Conservation (phyloP, 1,284 basidiomycete species). For the Austroboletus niveus region DNA sequence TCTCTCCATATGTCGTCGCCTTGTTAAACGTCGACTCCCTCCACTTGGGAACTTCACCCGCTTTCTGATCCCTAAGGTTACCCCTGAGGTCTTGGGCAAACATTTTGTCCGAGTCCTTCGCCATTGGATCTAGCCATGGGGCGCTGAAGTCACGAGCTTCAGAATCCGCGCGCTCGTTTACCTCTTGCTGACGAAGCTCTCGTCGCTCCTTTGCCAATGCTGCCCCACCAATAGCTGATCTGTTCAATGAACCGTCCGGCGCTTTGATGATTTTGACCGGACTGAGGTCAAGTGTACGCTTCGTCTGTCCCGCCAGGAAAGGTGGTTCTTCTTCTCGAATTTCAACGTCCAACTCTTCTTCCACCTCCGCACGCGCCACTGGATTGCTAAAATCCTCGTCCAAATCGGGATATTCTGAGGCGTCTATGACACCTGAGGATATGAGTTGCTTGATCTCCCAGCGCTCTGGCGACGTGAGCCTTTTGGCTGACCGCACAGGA, state of each 20-base stretch:
- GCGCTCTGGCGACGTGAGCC: slow-evolving; percentile 93
- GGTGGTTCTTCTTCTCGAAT: slow-evolving; percentile 96
- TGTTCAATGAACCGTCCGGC: slow-evolving; percentile 91
- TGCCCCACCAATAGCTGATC: slow-evolving; percentile 92
- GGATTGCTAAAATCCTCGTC: slow-evolving; percentile 87
- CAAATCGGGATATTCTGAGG: slow-evolving; percentile 94
- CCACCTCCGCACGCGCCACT: slow-evolving; percentile 79
- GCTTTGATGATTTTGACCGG: slow-evolving; percentile 98
- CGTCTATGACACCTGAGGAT: slow-evolving; percentile 89
- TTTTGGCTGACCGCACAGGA: slow-evolving; percentile 76
- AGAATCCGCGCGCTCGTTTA: slow-evolving; percentile 91
- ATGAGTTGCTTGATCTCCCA: slow-evolving; percentile 99
- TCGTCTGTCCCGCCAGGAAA: slow-evolving; percentile 95
- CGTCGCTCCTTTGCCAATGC: slow-evolving; percentile 93
- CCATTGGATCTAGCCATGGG: slow-evolving; percentile 99
- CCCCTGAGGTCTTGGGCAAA: slow-evolving; percentile 95
- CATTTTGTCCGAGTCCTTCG: slow-evolving; percentile 78
- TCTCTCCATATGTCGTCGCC: slow-evolving; percentile 93
- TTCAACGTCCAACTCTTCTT: slow-evolving; percentile 97
- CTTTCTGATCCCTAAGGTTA: slow-evolving; percentile 78
- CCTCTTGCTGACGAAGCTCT: slow-evolving; percentile 92
- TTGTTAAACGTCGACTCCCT: slow-evolving; percentile 94
- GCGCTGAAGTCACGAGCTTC: slow-evolving; percentile 91
- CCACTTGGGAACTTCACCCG: slow-evolving; percentile 86
- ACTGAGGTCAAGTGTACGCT: slow-evolving; percentile 91